Conservation (phyloP, 1,139 yeast species). For the Arxiozyma bovina region DNA sequence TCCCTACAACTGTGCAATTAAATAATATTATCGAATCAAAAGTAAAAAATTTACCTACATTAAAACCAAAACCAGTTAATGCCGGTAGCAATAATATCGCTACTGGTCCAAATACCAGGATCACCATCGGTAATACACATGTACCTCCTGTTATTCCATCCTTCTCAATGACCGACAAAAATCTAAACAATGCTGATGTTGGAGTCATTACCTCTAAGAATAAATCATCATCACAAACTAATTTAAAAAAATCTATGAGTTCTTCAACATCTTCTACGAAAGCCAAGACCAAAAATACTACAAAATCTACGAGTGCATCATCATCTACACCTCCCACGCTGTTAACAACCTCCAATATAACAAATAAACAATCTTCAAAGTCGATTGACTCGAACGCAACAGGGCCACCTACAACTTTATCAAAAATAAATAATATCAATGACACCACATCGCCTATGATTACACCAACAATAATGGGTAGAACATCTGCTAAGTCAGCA, state of each 20-base stretch:
- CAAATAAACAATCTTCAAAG: not conserved
- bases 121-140: not conserved
- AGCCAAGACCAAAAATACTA: not conserved
- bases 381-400: not conserved
- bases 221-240: not conserved
- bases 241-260: not conserved
- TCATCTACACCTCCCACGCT: not conserved
- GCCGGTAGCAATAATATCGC: not conserved
- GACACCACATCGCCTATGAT: not conserved
- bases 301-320: not conserved
- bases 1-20: not conserved
- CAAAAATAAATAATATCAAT: not conserved
- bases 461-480: constrained; percentile 7
- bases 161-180: too few relatives aligned
- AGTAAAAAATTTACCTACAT: not conserved
- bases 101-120: not conserved
- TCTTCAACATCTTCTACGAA: not conserved
- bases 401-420: not conserved
- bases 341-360: not conserved
- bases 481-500: constrained; percentile 6
- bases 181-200: not conserved
- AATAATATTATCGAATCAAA: not conserved
- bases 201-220: not conserved
- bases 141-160: not conserved
- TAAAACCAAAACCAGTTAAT: not conserved